Base-by-base conservation (phyloP, 352 stramenopile species). In the Nothophytophthora sp. region DNA sequence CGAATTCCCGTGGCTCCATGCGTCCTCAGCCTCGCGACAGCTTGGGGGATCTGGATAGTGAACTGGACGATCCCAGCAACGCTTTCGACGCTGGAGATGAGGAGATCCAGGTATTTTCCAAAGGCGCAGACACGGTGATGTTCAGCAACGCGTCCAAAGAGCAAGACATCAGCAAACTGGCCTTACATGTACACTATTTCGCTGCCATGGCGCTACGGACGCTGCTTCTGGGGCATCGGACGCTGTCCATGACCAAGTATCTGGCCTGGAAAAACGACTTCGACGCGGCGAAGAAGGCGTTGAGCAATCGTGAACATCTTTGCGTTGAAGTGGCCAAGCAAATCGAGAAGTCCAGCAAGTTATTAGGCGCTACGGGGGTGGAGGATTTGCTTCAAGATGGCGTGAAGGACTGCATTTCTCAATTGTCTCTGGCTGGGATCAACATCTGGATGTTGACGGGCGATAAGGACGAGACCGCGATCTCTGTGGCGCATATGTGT, bases 401-500 rank as follows among this genome's bases (percentile, higher is more conserved):
- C 12, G 97, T 99, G 1, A 83, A 88, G 29, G 90, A 99, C 48
- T 98, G 95, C 25, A 98, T 99, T 62, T 74, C 95, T 5, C 95
- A 96, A 13, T 74, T 99, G 4, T 90, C 74, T 11, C 88, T 97
- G 15, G 97, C 96, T 28, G 96, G 96, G 0, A 98, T 99, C 33
- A 99, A 99, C 55, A 88, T 99, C 19, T 99, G 97, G 97, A 98
- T 99, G 63, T 83, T 99, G 6, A 99, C 98, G 15, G 98, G 98
- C 12, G 97, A 99, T 60, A 99, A 99, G 63, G 86, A 98, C 39
- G 98, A 99, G 65, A 99, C 97, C 4, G 98, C 98, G 2, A 98
- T 99, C 45, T 99, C 99, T 12, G 99, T 99, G 18, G 97, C 88
- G 5, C 96, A 98, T 41, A 97, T 97, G 51, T 99, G 96, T 23